These are phyloP conservation scores for Populus hybrid DNA, from an alignment of 441 rosid genomes.

Conservation along the genomic window DNA sequence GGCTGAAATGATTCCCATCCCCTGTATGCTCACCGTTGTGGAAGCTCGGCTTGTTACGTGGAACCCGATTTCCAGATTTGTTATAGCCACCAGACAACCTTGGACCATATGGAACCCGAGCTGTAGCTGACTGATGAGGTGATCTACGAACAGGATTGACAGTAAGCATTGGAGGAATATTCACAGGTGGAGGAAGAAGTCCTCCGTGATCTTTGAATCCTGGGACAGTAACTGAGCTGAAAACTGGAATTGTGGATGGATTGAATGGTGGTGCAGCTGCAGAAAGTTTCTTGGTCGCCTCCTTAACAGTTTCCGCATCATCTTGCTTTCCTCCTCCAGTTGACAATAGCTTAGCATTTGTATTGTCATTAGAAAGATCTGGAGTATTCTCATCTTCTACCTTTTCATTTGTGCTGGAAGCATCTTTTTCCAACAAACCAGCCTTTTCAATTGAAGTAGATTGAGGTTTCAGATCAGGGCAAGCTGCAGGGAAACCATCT, in stretches of 20 bases:
- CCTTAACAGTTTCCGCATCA: constrained; percentile 35
- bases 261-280: constrained; percentile 87
- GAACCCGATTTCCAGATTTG: constrained; percentile 46
- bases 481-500: constrained; percentile 26
- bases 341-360: constrained; percentile 29
- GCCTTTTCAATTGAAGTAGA: constrained; percentile 31
- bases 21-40: constrained; percentile 32
- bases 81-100: constrained; percentile 65
- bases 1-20: constrained; percentile 42
- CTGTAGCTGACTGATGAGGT: constrained; percentile 49
- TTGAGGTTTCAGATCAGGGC: constrained; percentile 25
- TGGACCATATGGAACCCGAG: constrained; percentile 59
- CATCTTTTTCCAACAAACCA: constrained; percentile 28
- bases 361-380: constrained; percentile 35
- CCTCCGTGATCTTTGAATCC: constrained; percentile 45
- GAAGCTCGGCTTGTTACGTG: constrained; percentile 34
- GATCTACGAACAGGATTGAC: constrained; percentile 73
- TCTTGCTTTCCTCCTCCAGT: constrained; percentile 40
- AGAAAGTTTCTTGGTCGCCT: constrained; percentile 70
- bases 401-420: constrained; percentile 32
- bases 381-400: constrained; percentile 33
- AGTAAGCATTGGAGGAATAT: constrained; percentile 53
- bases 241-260: constrained; percentile 49
- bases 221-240: constrained; percentile 33
- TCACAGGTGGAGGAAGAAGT: constrained; percentile 38